Evolutionary conservation across 2,329 filamentous ascomycete species (phyloP).

Genomic region (Ophiocordyceps robertsii): DNA sequence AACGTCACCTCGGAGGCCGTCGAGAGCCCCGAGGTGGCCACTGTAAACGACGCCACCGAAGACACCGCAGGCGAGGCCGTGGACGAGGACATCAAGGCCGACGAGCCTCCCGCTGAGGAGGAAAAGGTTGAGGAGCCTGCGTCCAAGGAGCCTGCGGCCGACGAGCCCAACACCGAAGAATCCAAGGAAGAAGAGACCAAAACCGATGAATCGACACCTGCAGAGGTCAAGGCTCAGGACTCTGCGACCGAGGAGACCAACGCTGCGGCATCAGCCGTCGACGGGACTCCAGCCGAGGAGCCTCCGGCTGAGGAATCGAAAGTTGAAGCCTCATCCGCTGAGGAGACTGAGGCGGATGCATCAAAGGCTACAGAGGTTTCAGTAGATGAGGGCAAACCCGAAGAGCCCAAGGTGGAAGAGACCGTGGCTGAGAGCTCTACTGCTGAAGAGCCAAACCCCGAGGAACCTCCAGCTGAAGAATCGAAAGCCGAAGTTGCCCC

Average conservation of each 20-base stretch:
- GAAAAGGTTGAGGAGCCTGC: neutral
- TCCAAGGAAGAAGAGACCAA: conserved; percentile 1
- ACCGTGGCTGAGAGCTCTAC: neutral
- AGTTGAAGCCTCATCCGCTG: neutral
- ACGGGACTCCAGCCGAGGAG: neutral
- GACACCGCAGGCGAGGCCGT: neutral
- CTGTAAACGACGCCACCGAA: neutral
- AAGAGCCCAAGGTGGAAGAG: neutral
- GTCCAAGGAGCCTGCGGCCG: neutral
- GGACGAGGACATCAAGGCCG: neutral
- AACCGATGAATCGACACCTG: no score
- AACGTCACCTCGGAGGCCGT: neutral
- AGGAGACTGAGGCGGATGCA: neutral
- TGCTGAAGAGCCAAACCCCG: neutral
- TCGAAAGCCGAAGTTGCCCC: neutral
- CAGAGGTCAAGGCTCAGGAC: conserved; percentile 1
- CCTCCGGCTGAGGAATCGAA: neutral
- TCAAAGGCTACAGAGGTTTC: neutral
- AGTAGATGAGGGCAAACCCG: neutral
- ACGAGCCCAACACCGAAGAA: neutral
- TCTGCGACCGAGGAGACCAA: neutral
- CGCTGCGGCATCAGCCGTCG: neutral
- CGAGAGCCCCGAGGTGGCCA: neutral
- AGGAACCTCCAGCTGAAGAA: conserved; percentile 3
- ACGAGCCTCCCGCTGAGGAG: neutral